Evolutionary conservation across 495 filamentous ascomycete genomes (phyloP), one percentile per base, ranked within the genome.

Genomic region (Pyrenula aspistea): DNA sequence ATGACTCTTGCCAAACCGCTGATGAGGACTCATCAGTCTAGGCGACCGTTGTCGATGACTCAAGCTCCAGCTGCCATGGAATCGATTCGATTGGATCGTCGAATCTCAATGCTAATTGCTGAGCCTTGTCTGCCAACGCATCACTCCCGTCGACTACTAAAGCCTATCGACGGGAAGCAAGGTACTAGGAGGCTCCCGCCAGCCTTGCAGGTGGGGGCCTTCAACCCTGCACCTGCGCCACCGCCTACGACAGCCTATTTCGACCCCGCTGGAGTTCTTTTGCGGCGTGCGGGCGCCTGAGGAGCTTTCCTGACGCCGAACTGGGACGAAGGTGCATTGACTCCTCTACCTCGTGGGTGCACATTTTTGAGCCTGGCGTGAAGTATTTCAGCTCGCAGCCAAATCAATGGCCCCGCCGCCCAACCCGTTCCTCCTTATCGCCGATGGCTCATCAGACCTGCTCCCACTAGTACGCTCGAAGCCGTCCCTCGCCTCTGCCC

Each of bases 351-450:
- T n/a, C n/a, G n/a, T n/a, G n/a, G n/a, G n/a, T n/a, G n/a, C n/a
- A n/a, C n/a, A n/a, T n/a, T n/a, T n/a, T n/a, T n/a, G n/a, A n/a
- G n/a, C n/a, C n/a, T n/a, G n/a, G n/a, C n/a, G n/a, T n/a, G n/a
- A n/a, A n/a, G n/a, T n/a, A n/a, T n/a, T n/a, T n/a, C n/a, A n/a
- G n/a, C n/a, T n/a, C n/a, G n/a, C n/a, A n/a, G n/a, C n/a, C n/a
- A n/a, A n/a, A n/a, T n/a, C 31, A 15, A 42, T 42, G 31, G 31
- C 31, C 8, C 31, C 31, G 31, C 15, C 31, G 31, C 31, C 80
- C 49, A 95, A 95, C 62, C 81, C 82, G 0, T 88, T 87, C 72
- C 74, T 91, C 54, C 80, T 92, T 25, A 89, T 87, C 19, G 86
- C 86, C 60, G 88, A 92, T 66, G 84, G 86, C 61, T 82, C 83